phyloP scores from a whole-genome alignment of 1,284 basidiomycete genomes.

The Naganishia albida region DNA sequence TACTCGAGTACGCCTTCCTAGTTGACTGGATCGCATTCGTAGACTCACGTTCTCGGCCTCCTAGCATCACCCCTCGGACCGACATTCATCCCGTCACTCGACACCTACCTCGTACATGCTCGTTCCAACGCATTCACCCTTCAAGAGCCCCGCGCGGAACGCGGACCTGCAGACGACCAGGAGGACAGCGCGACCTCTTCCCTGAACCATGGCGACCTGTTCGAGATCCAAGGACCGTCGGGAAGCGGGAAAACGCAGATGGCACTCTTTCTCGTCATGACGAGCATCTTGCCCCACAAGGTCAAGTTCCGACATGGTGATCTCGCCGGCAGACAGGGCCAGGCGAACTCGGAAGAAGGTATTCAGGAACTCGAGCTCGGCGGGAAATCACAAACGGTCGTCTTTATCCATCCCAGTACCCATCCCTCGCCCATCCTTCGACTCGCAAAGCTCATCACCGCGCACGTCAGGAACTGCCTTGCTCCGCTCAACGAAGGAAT shows the following conservation, averaged over 20 bases:
- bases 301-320: not conserved
- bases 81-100: conserved; percentile 46
- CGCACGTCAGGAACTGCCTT: conserved; percentile 38
- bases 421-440: conserved; percentile 36
- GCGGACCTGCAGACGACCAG: not conserved
- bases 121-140: conserved; percentile 26
- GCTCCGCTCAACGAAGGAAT: not conserved
- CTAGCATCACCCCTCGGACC: conserved; percentile 49
- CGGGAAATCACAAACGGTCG: conserved; percentile 40
- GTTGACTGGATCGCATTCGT: too few species aligned
- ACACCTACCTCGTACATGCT: conserved; percentile 39
- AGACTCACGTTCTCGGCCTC: not conserved
- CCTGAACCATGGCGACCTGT: conserved; percentile 50
- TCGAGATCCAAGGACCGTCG: conserved; percentile 48
- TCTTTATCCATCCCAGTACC: conserved; percentile 40
- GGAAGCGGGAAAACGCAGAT: conserved; percentile 47
- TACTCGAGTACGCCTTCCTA: conserved; percentile 25
- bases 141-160: not conserved
- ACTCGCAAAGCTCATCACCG: conserved; percentile 35
- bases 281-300: conserved; percentile 22
- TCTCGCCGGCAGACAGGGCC: not conserved
- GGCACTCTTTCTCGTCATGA: conserved; percentile 32
- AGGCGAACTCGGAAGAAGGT: not conserved
- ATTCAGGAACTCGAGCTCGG: conserved; percentile 36
- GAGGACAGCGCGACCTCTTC: conserved; percentile 34